Percentiles rank a stretch among this genome's conserved stretches.
These are phyloP conservation scores for Fistulinella prunicolor DNA, from an alignment of 768 basidiomycete species.

Conservation along the genomic window DNA sequence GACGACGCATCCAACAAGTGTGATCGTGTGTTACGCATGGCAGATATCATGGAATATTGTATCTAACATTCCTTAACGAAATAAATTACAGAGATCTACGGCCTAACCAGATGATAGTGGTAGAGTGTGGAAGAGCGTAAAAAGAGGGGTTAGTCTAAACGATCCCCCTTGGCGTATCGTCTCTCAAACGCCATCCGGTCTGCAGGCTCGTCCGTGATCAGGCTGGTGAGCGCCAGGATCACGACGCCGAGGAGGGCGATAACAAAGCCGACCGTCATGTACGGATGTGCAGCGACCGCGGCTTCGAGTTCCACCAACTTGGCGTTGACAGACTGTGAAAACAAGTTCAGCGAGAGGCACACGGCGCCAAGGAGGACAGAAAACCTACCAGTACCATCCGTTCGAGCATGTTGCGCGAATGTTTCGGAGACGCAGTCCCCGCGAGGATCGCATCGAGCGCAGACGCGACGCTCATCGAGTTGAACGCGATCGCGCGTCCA, in stretches of 20 bases:
- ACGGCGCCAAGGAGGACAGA: constrained; percentile 6
- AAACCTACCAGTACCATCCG: constrained; percentile 56
- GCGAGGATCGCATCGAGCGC: constrained; percentile 65
- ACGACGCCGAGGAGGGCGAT: constrained; percentile 7
- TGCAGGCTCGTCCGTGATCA: constrained; percentile 15
- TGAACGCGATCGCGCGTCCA: constrained; percentile 55
- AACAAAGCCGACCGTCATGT: constrained; percentile 10
- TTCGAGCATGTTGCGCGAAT: constrained; percentile 73
- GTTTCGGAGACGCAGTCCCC: constrained; percentile 47
- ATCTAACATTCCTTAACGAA: too few species aligned
- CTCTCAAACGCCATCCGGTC: constrained; percentile 15
- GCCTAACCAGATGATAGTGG: too few species aligned
- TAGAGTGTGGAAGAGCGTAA: too few species aligned
- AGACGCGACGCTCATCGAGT: constrained; percentile 56
- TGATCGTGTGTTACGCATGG: too few species aligned
- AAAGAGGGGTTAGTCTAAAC: constrained; percentile 19
- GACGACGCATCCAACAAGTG: too few species aligned
- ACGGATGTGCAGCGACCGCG: constrained; percentile 19
- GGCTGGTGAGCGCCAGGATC: constrained; percentile 11
- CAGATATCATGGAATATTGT: too few species aligned
- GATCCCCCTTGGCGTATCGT: constrained; percentile 18
- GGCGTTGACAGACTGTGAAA: constrained; percentile 16
- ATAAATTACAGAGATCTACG: too few species aligned
- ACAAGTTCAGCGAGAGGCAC: too few species aligned
- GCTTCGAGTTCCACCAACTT: constrained; percentile 9